These are phyloP conservation scores for Xerophyta viscosa DNA, from an alignment of 106 monocot genomes.

Conservation along the genomic window DNA sequence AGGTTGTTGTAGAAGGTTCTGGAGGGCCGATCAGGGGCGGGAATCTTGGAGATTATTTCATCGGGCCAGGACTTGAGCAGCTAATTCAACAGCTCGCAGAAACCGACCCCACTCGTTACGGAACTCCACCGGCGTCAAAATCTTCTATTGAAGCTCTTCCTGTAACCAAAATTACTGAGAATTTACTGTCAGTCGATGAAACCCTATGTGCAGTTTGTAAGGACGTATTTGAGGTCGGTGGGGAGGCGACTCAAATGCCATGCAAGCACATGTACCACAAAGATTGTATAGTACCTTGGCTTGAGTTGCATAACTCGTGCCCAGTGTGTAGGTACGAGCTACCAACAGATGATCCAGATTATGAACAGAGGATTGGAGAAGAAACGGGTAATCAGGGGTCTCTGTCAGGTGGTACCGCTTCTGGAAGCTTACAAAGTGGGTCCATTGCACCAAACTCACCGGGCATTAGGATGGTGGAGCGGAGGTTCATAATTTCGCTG, in stretches of 20 bases:
- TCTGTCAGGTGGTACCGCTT: slow-evolving; percentile 1
- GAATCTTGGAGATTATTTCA: slow-evolving; percentile 61
- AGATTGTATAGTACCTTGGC: slow-evolving; percentile 87
- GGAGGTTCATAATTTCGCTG: slow-evolving; percentile 77
- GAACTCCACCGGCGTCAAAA: slow-evolving; percentile 84
- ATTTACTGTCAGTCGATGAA: slow-evolving; percentile 35
- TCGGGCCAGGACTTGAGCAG: slow-evolving; percentile 66
- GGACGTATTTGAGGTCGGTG: slow-evolving; percentile 73
- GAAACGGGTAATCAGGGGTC: slow-evolving; percentile 1
- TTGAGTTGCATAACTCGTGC: slow-evolving; percentile 84
- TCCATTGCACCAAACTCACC: slow-evolving; percentile 12
- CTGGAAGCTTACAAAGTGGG: slow-evolving; percentile 1
- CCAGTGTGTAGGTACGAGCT: slow-evolving; percentile 80
- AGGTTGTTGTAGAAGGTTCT: slow-evolving; percentile 60
- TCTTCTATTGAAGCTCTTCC: slow-evolving; percentile 41
- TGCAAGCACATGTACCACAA: slow-evolving; percentile 87
- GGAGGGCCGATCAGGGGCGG: slow-evolving; percentile 8
- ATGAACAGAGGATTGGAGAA: slow-evolving; percentile 28
- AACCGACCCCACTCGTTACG: slow-evolving; percentile 88
- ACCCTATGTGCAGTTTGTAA: slow-evolving; percentile 89
- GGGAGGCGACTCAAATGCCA: slow-evolving; percentile 67
- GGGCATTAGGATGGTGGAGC: slow-evolving; percentile 25
- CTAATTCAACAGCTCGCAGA: slow-evolving; percentile 86
- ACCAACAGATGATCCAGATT: slow-evolving; percentile 79
- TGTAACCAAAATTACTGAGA: slow-evolving; percentile 35